Percentiles rank a stretch among this genome's conserved stretches.
phyloP scores from a whole-genome alignment of 306 rosid species.

The Morella rubra region DNA sequence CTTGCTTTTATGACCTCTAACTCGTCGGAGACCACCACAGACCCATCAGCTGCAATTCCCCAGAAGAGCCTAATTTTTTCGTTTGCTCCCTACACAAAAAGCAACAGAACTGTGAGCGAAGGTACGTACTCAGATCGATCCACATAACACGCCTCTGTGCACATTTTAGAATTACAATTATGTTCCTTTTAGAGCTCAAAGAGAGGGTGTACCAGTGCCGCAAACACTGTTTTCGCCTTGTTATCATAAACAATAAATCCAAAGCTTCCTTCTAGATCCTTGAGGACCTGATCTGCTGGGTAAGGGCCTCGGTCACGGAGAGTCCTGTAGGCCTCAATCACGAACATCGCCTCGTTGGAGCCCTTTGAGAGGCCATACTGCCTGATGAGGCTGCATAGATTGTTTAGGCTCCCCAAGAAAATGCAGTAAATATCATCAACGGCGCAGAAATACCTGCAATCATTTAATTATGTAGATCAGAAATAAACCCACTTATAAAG shows the following conservation, averaged over 20 bases:
- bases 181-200: neutral
- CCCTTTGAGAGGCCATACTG: slow-evolving; percentile 78
- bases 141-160: neutral
- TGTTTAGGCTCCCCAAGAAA: slow-evolving; percentile 68
- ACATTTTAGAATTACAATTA: neutral
- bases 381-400: slow-evolving; percentile 62
- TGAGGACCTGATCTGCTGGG: slow-evolving; percentile 94
- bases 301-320: slow-evolving; percentile 89
- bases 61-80: slow-evolving; percentile 65
- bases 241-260: slow-evolving; percentile 74
- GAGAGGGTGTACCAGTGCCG: slow-evolving; percentile 53
- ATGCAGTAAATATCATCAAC: slow-evolving; percentile 73
- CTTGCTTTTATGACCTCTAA: slow-evolving; percentile 65
- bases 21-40: slow-evolving; percentile 69
- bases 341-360: slow-evolving; percentile 72
- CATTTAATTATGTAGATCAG: neutral
- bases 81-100: slow-evolving; percentile 60
- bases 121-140: neutral
- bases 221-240: slow-evolving; percentile 64
- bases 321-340: slow-evolving; percentile 78
- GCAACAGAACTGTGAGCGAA: neutral
- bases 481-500: neutral
- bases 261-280: slow-evolving; percentile 80
- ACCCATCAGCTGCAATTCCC: slow-evolving; percentile 87
- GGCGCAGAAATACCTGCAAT: slow-evolving; percentile 77